phyloP scores from a whole-genome alignment of 1,139 yeast species.

The Candida sp. region DNA sequence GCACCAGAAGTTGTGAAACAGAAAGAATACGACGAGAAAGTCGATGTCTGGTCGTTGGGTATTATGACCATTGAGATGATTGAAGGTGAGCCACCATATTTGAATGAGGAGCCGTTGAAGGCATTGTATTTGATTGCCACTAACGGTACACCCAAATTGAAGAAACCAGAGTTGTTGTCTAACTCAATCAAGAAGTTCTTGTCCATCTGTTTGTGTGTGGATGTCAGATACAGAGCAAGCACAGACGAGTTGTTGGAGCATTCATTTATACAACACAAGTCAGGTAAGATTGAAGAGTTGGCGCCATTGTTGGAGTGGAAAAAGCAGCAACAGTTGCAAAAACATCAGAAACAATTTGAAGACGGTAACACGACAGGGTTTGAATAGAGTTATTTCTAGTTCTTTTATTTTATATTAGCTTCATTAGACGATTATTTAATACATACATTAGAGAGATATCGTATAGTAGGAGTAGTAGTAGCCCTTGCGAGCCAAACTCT shows the following conservation, averaged over 20 bases:
- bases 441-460: too few species aligned
- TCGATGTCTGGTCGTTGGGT: slow-evolving; percentile 97
- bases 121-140: slow-evolving; percentile 95
- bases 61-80: slow-evolving; percentile 99
- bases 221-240: slow-evolving; percentile 81
- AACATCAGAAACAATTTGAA: slow-evolving; percentile 2
- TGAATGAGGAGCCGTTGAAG: slow-evolving; percentile 91
- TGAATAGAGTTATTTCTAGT: background rate
- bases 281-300: slow-evolving; percentile 71
- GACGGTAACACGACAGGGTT: background rate
- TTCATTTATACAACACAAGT: slow-evolving; percentile 67
- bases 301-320: slow-evolving; percentile 78
- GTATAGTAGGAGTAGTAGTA: too few species aligned
- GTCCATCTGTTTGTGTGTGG: slow-evolving; percentile 82
- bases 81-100: slow-evolving; percentile 98
- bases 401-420: background rate
- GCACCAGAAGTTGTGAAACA: slow-evolving; percentile 98
- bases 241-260: slow-evolving; percentile 78
- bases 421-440: too few species aligned
- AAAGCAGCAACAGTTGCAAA: slow-evolving; percentile 13
- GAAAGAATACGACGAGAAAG: slow-evolving; percentile 96
- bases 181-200: slow-evolving; percentile 69
- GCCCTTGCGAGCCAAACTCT: too few species aligned
- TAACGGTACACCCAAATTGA: slow-evolving; percentile 92
- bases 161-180: slow-evolving; percentile 85